phyloP scores from a whole-genome alignment of 306 rosid genomes.

The Hylodesmum podocarpum region DNA sequence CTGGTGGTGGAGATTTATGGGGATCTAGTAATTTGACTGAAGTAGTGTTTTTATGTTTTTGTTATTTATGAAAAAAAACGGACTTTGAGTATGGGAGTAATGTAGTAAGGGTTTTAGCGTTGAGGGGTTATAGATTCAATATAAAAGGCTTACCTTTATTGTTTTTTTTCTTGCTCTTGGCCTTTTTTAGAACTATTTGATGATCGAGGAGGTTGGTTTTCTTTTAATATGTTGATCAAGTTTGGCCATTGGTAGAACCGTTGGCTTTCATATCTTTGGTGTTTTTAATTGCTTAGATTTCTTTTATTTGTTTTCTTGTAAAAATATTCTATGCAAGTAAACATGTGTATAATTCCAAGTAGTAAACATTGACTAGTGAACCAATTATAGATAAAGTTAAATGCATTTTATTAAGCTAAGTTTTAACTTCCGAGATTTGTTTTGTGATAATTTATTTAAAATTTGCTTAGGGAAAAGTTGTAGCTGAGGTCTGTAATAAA shows the following conservation, averaged over 20 bases:
- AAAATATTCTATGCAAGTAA: background rate
- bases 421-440: background rate
- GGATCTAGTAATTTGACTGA: constrained; percentile 10
- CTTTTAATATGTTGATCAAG: background rate
- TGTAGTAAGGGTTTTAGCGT: background rate
- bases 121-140: background rate
- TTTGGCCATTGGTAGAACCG: background rate
- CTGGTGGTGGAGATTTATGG: background rate
- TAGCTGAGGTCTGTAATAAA: background rate
- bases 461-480: constrained; percentile 15
- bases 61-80: background rate
- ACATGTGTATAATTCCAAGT: background rate
- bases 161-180: background rate
- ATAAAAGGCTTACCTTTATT: background rate
- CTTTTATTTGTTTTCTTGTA: background rate
- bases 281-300: background rate
- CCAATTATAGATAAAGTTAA: background rate
- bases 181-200: background rate
- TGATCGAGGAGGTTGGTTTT: background rate
- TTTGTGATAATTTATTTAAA: constrained; percentile 13
- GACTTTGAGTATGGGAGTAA: background rate
- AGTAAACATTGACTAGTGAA: constrained; percentile 6
- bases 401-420: background rate
- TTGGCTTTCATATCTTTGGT: background rate
- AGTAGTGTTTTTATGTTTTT: background rate